A percentile compares a stretch with the other conserved stretches of the same genome.
Evolutionary conservation across 805 yeast genomes (phyloP).

Genomic region (Candida lessepsii): DNA sequence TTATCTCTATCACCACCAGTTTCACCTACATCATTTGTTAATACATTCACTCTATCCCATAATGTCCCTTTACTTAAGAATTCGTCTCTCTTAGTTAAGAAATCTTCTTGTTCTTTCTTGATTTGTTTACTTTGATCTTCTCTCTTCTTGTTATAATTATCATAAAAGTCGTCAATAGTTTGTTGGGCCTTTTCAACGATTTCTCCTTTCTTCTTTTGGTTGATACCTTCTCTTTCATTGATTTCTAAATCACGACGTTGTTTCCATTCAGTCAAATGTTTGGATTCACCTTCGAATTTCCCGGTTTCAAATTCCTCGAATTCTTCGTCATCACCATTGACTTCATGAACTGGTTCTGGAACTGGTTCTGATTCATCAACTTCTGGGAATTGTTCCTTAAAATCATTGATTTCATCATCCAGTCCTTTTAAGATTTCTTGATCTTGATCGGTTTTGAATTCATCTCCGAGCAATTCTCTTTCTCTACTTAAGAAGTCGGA

Average conservation of each 20-base stretch:
- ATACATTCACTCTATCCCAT: constrained; percentile 60
- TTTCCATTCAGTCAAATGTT: constrained; percentile 66
- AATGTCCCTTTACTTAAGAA: constrained; percentile 49
- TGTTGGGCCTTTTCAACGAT: constrained; percentile 74
- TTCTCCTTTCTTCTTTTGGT: constrained; percentile 59
- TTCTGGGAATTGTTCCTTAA: constrained; percentile 64
- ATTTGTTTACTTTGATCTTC: constrained; percentile 66
- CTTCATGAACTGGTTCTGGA: constrained; percentile 18
- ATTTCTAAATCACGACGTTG: constrained; percentile 78
- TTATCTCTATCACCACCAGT: constrained; percentile 59
- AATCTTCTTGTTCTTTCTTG: constrained; percentile 65
- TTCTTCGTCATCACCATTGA: constrained; percentile 42
- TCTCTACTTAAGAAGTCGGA: constrained; percentile 69
- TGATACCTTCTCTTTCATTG: constrained; percentile 71
- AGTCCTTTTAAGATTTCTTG: constrained; percentile 42
- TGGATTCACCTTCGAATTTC: constrained; percentile 46
- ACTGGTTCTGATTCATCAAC: constrained; percentile 35
- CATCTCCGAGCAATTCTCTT: constrained; percentile 66
- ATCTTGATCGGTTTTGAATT: constrained; percentile 66
- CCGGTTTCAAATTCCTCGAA: constrained; percentile 31
- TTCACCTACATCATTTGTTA: constrained; percentile 47
- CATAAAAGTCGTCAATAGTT: constrained; percentile 89
- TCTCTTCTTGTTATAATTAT: constrained; percentile 81
- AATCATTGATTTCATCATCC: constrained; percentile 52
- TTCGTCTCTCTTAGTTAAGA: constrained; percentile 70